These are phyloP conservation scores for Chimonanthus praecox DNA, from an alignment of 164 flowering plant genomes.

Conservation along the genomic window DNA sequence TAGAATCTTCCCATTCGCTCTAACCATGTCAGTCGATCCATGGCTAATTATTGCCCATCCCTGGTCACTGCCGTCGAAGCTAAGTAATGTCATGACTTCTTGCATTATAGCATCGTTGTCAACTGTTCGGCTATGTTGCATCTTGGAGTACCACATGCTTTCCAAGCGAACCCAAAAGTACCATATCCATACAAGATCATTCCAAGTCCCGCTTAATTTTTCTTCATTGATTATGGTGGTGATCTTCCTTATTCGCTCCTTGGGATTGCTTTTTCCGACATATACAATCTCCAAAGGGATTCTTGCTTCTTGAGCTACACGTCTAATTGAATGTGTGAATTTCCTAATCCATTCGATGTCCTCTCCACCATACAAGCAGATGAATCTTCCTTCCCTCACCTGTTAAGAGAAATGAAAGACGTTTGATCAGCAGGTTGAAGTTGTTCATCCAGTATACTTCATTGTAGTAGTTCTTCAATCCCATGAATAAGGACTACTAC, in stretches of 20 bases:
- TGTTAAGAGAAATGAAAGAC: not conserved
- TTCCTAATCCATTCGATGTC: constrained; percentile 36
- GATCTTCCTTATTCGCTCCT: constrained; percentile 22
- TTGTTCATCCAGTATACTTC: not conserved
- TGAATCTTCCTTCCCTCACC: constrained; percentile 20
- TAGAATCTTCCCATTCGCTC: constrained; percentile 42
- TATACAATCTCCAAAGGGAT: constrained; percentile 36
- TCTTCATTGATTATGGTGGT: constrained; percentile 14
- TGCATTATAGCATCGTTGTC: constrained; percentile 42
- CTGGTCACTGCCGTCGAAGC: constrained; percentile 42
- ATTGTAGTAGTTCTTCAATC: not conserved
- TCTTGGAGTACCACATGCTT: constrained; percentile 56
- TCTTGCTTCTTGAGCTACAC: constrained; percentile 11
- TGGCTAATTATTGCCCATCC: constrained; percentile 60
- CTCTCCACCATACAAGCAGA: constrained; percentile 46
- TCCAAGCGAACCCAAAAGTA: constrained; percentile 53
- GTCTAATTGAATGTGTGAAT: constrained; percentile 22
- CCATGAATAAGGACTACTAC: not conserved
- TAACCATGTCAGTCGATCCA: constrained; percentile 41
- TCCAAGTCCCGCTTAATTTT: constrained; percentile 21
- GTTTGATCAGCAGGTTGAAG: not conserved
- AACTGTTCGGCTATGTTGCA: constrained; percentile 32
- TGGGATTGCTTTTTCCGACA: constrained; percentile 41
- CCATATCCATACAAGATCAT: constrained; percentile 25
- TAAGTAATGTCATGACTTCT: constrained; percentile 46